Conservation (phyloP, 768 basidiomycete genomes). For the Tubosaeta sp. region DNA sequence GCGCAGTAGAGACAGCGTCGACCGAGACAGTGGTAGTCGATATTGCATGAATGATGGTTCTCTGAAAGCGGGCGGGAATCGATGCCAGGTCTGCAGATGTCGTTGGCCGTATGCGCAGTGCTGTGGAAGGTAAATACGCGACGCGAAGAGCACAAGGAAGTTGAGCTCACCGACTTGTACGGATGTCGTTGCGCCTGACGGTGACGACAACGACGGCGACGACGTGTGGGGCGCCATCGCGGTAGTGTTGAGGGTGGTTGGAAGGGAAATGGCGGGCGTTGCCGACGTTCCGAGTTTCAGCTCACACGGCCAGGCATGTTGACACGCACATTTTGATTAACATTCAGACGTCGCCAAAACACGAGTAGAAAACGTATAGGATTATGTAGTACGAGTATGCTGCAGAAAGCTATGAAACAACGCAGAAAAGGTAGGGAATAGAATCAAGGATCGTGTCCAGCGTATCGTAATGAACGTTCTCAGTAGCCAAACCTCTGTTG, state of each 20-base stretch:
- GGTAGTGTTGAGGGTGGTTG: slow-evolving; percentile 31
- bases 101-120: slow-evolving; percentile 86
- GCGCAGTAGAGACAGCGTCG: slow-evolving; percentile 59
- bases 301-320: slow-evolving; percentile 20
- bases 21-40: slow-evolving; percentile 77
- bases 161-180: slow-evolving; percentile 87
- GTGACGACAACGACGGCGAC: slow-evolving; percentile 61
- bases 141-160: neutral
- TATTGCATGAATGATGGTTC: slow-evolving; percentile 76
- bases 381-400: slow-evolving; percentile 36
- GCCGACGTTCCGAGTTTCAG: slow-evolving; percentile 23
- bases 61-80: slow-evolving; percentile 93
- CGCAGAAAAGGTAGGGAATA: slow-evolving; percentile 8
- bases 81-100: slow-evolving; percentile 78
- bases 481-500: slow-evolving; percentile 2
- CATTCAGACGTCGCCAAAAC: slow-evolving; percentile 4
- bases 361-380: slow-evolving; percentile 19
- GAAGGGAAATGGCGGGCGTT: slow-evolving; percentile 27
- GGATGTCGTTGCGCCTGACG: slow-evolving; percentile 66
- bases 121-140: slow-evolving; percentile 35
- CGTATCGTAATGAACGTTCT: slow-evolving; percentile 27
- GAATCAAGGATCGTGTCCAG: slow-evolving; percentile 31
- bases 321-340: neutral
- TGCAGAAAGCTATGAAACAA: slow-evolving; percentile 19
- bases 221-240: slow-evolving; percentile 70